phyloP scores from a whole-genome alignment of 495 filamentous ascomycete genomes.

The Aspergillus egyptiacus region DNA sequence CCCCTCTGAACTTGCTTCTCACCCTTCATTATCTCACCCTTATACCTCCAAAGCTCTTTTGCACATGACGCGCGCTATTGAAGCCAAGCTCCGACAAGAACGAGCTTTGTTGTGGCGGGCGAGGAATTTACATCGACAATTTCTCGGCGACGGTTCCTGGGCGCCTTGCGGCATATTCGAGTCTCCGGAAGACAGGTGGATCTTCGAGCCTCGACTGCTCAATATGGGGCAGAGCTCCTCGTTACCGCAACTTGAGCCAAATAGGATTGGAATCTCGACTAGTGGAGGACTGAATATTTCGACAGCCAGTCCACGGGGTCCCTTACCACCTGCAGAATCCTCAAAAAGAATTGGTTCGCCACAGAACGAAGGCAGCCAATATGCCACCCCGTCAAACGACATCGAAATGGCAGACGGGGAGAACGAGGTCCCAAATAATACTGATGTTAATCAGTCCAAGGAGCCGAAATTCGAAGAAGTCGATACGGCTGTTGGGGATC shows the following conservation, averaged over 20 bases:
- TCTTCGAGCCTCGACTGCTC: conserved; percentile 33
- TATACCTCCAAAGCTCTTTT: conserved; percentile 79
- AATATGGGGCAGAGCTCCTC: conserved; percentile 17
- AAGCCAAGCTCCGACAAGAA: conserved; percentile 70
- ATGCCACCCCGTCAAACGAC: conserved; percentile 20
- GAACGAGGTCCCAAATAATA: neutral
- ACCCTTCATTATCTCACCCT: conserved; percentile 76
- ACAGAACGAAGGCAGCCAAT: conserved; percentile 9
- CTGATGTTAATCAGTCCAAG: conserved; percentile 15
- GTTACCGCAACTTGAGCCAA: conserved; percentile 16
- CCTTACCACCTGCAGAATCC: neutral
- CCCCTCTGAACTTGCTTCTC: conserved; percentile 74
- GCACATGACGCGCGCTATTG: conserved; percentile 64
- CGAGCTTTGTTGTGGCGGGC: conserved; percentile 66
- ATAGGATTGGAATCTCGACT: conserved; percentile 10
- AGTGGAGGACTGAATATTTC: conserved; percentile 5
- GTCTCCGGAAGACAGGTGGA: conserved; percentile 31
- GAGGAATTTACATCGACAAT: conserved; percentile 68
- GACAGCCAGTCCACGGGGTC: conserved; percentile 9
- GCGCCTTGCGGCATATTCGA: conserved; percentile 58
- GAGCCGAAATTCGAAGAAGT: conserved; percentile 38
- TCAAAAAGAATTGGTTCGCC: conserved; percentile 7
- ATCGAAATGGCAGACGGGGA: conserved; percentile 42
- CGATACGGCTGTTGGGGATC: conserved; percentile 33
- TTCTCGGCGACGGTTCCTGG: conserved; percentile 77